These are phyloP conservation scores for Leccinum broughii DNA, from an alignment of 768 basidiomycete genomes.

Conservation along the genomic window DNA sequence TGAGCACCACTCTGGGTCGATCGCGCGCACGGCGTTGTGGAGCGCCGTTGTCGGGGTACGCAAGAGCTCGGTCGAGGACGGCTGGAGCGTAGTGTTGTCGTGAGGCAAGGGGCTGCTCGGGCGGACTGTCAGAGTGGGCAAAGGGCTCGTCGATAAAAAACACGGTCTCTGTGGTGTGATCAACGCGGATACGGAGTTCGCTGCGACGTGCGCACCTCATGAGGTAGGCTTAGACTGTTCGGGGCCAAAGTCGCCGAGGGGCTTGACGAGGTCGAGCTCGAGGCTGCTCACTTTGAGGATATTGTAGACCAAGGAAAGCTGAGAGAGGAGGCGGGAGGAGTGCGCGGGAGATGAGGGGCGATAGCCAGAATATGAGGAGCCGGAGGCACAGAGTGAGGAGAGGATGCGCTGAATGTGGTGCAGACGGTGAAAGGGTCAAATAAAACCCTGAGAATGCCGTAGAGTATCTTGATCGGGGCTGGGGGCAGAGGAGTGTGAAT, in stretches of 20 bases:
- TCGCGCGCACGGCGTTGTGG: no score
- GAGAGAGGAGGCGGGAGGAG: constrained; percentile 57
- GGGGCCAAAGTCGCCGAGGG: constrained; percentile 59
- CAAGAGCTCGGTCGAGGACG: no score
- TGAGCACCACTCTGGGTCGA: no score
- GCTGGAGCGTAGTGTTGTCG: no score
- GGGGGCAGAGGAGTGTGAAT: background rate
- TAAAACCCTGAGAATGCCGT: constrained; percentile 87
- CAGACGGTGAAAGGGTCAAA: constrained; percentile 90
- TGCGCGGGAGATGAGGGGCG: constrained; percentile 84
- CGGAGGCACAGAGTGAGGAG: constrained; percentile 46
- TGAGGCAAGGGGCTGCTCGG: no score
- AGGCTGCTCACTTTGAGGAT: constrained; percentile 79
- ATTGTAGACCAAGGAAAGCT: no score
- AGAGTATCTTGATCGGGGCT: constrained; percentile 31
- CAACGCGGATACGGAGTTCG: constrained; percentile 82
- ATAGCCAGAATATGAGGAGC: constrained; percentile 69
- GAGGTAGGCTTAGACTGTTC: constrained; percentile 84
- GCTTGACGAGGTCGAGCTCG: constrained; percentile 69
- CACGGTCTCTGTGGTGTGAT: constrained; percentile 87
- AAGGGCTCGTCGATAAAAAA: constrained; percentile 65
- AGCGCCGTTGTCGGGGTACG: no score
- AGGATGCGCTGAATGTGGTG: constrained; percentile 73
- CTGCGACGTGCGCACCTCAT: constrained; percentile 90
- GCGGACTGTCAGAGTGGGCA: constrained; percentile 31